Conservation (phyloP, 2,329 filamentous ascomycete species). For the Triangularia verruculosa region DNA sequence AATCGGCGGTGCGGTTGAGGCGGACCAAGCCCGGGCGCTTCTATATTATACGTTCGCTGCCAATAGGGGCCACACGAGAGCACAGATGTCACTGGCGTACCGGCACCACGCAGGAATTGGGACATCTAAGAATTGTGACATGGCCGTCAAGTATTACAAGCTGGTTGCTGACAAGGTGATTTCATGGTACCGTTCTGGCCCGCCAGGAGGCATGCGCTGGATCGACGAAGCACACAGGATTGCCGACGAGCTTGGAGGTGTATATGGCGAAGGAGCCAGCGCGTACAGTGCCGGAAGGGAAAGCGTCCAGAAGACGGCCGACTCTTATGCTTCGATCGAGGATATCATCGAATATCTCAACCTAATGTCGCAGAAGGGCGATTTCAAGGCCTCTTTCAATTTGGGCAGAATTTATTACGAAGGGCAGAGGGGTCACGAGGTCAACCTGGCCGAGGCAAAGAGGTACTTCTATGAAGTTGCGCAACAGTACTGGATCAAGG, state of each 20-base stretch:
- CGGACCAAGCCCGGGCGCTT: slow-evolving; percentile 86
- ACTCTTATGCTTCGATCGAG: slow-evolving; percentile 81
- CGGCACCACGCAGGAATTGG: slow-evolving; percentile 83
- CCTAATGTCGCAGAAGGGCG: slow-evolving; percentile 84
- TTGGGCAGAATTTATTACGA: slow-evolving; percentile 87
- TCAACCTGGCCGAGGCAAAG: slow-evolving; percentile 70
- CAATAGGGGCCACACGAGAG: slow-evolving; percentile 73
- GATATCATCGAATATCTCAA: slow-evolving; percentile 95
- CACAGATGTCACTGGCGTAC: slow-evolving; percentile 91
- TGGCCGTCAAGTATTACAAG: slow-evolving; percentile 85
- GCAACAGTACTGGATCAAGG: slow-evolving; percentile 73
- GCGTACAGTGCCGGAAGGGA: slow-evolving; percentile 82
- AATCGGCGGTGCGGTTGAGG: slow-evolving; percentile 73
- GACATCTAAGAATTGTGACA: slow-evolving; percentile 80
- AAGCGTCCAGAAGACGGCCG: slow-evolving; percentile 71
- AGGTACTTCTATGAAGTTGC: slow-evolving; percentile 79
- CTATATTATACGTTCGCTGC: slow-evolving; percentile 95
- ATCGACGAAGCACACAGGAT: slow-evolving; percentile 77
- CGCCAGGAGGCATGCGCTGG: slow-evolving; percentile 80
- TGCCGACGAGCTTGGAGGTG: slow-evolving; percentile 84
- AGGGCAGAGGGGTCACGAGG: slow-evolving; percentile 70
- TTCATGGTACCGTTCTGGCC: slow-evolving; percentile 80
- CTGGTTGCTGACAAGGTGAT: slow-evolving; percentile 91
- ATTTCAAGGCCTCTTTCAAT: slow-evolving; percentile 82
- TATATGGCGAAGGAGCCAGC: slow-evolving; percentile 94